Conservation (phyloP, 805 yeast species). For the Candida adriatica region DNA sequence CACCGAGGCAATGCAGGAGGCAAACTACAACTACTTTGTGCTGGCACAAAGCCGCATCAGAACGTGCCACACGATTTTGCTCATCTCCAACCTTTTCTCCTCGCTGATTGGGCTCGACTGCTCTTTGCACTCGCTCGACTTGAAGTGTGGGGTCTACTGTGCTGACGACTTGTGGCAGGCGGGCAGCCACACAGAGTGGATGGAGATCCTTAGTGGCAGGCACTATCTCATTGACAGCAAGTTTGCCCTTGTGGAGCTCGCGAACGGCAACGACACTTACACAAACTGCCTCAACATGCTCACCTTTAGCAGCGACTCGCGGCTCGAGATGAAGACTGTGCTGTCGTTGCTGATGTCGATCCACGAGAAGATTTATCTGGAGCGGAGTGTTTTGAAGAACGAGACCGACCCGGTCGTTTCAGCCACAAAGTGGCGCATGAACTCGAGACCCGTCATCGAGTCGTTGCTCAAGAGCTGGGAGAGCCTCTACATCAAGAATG, state of each 20-base stretch:
- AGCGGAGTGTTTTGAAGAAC: slow-evolving; percentile 33
- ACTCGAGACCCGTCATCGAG: slow-evolving; percentile 51
- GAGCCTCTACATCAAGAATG: slow-evolving; percentile 48
- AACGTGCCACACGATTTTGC: slow-evolving; percentile 60
- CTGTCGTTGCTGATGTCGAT: slow-evolving; percentile 55
- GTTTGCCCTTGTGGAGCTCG: slow-evolving; percentile 45
- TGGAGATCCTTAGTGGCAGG: slow-evolving; percentile 28
- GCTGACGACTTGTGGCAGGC: slow-evolving; percentile 56
- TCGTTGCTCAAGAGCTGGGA: slow-evolving; percentile 64
- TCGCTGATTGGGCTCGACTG: slow-evolving; percentile 38
- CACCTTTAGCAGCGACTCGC: slow-evolving; percentile 33
- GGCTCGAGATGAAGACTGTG: slow-evolving; percentile 41
- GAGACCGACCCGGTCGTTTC: slow-evolving; percentile 35
- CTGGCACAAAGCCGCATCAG: slow-evolving; percentile 71
- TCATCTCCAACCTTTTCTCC: slow-evolving; percentile 52
- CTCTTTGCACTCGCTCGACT: slow-evolving; percentile 37
- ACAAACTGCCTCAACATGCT: slow-evolving; percentile 40
- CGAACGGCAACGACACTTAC: slow-evolving; percentile 47
- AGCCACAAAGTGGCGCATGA: slow-evolving; percentile 60
- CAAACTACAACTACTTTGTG: slow-evolving; percentile 45
- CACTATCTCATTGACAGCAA: slow-evolving; percentile 43
- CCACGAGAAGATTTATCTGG: slow-evolving; percentile 58
- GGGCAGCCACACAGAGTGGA: slow-evolving; percentile 46
- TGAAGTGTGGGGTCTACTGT: slow-evolving; percentile 63
- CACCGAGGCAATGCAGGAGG: slow-evolving; percentile 24